Evolutionary conservation across 1,284 basidiomycete genomes (phyloP), one percentile per base, ranked within the genome.

Genomic region (Leccinum fuscescens): DNA sequence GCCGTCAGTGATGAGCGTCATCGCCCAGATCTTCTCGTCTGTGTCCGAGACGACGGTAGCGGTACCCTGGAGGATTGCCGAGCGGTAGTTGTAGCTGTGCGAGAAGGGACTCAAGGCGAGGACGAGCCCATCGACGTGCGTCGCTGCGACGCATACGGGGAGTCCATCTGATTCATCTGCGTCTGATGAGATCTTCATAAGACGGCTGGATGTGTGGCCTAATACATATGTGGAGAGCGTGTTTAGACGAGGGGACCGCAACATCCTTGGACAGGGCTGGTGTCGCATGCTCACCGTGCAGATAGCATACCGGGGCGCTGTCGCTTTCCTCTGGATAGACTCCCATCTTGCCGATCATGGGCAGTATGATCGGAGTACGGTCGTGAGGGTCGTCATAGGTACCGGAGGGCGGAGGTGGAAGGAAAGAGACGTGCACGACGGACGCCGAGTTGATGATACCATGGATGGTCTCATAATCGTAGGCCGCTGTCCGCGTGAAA

Each of bases 51-150:
- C 63, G 24, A 62, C 33, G 0, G 61, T 64, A 15, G 64, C 69
- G 2, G 15, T 54, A 1, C 68, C 68, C 3, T 72, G 67, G 1
- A 72, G 63, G 29, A 69, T 52, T 3, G 67, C 70, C 0, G 70
- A 69, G 8, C 70, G 68, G 33, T 69, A 69, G 57, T 69, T 69
- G 54, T 71, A 69, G 55, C 65, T 71, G 46, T 71, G 62, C 9
- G 69, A 67, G 54, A 69, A 69, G n/a, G 68, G 68, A 17, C 50
- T 66, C 1, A 69, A 51, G 42, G 68, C 54, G 31, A 69, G 59
- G 46, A 69, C 69, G 14, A 71, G 61, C 8, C 69, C 68, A 4
- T 69, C 68, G 22, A 69, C 56, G 8, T 69, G 65, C n/a, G 69
- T 69, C 27, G 70, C 68, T 22, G 68, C 67, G 31, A 69, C 53